Conservation (phyloP, 1,139 yeast species). For the Saccharomyces hybrid region DNA sequence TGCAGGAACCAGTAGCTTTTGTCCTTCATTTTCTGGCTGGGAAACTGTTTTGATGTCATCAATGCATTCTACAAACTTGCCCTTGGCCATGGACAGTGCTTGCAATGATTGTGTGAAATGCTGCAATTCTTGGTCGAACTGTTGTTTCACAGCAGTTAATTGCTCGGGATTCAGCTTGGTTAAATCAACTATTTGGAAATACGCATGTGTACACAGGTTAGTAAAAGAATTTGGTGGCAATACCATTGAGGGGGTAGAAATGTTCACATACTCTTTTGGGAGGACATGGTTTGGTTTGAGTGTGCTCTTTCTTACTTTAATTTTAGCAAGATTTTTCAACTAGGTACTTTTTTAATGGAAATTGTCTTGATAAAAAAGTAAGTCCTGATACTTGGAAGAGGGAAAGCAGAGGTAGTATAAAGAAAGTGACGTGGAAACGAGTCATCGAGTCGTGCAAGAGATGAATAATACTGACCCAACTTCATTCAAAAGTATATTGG, state of each 20-base stretch:
- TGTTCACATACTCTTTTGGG: conserved; percentile 21
- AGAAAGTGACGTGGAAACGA: neutral
- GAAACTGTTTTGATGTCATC: conserved; percentile 58
- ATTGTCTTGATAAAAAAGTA: conserved; percentile 6
- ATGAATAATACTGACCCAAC: conserved; percentile 41
- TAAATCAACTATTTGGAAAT: conserved; percentile 48
- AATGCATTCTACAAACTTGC: conserved; percentile 76
- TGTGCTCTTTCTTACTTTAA: neutral
- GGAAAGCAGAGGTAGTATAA: neutral
- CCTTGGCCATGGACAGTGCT: conserved; percentile 77
- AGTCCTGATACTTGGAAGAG: neutral
- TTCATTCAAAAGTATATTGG: conserved; percentile 57
- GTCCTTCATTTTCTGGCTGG: conserved; percentile 37
- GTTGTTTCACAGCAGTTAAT: conserved; percentile 73
- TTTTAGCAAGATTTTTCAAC: neutral
- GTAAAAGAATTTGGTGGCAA: no score
- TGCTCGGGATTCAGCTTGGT: conserved; percentile 74
- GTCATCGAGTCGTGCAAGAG: neutral
- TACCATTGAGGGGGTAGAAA: no score
- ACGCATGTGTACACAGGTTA: no score
- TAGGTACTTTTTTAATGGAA: neutral
- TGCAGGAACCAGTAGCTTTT: conserved; percentile 71
- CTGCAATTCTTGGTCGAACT: conserved; percentile 76
- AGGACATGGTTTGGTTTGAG: conserved; percentile 12
- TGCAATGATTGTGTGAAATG: conserved; percentile 80